phyloP scores from a whole-genome alignment of 1,284 basidiomycete species.

The Naganishia sp. region DNA sequence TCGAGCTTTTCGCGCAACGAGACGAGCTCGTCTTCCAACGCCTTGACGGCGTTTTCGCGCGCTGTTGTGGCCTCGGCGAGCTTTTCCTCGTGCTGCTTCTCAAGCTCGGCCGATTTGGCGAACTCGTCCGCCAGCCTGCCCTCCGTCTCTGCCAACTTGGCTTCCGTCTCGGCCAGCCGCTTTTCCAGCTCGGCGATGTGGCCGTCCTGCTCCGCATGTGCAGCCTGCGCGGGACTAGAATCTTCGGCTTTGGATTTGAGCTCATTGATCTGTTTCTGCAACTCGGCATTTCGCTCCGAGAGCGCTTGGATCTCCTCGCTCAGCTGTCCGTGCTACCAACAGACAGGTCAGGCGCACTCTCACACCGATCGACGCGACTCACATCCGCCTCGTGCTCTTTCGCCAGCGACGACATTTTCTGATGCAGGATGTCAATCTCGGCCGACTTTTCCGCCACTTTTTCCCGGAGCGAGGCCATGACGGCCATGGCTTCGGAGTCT shows the following conservation, averaged over 20 bases:
- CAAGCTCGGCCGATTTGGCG: neutral
- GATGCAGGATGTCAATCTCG: constrained; percentile 59
- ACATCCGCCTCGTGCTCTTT: constrained; percentile 56
- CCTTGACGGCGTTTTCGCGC: constrained; percentile 11
- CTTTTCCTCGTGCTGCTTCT: constrained; percentile 54
- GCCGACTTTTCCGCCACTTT: constrained; percentile 75
- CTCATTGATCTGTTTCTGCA: constrained; percentile 55
- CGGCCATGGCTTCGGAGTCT: constrained; percentile 72
- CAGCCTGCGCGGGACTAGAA: constrained; percentile 16
- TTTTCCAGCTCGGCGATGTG: constrained; percentile 8
- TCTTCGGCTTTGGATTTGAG: constrained; percentile 53
- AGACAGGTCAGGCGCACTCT: neutral
- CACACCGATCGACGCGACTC: constrained; percentile 31
- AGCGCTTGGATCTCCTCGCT: constrained; percentile 34
- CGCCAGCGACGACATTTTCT: constrained; percentile 42
- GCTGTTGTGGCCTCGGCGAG: constrained; percentile 58
- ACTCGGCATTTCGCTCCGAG: constrained; percentile 35
- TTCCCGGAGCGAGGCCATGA: constrained; percentile 76
- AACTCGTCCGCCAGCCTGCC: neutral
- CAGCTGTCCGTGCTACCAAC: constrained; percentile 27
- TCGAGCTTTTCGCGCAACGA: constrained; percentile 79
- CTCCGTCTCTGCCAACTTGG: constrained; percentile 40
- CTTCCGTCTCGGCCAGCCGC: constrained; percentile 38
- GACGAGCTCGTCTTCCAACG: constrained; percentile 62
- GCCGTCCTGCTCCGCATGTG: constrained; percentile 29